Base-by-base conservation (phyloP, 202 grass and related monocot species). In the Saccharum hybrid region DNA sequence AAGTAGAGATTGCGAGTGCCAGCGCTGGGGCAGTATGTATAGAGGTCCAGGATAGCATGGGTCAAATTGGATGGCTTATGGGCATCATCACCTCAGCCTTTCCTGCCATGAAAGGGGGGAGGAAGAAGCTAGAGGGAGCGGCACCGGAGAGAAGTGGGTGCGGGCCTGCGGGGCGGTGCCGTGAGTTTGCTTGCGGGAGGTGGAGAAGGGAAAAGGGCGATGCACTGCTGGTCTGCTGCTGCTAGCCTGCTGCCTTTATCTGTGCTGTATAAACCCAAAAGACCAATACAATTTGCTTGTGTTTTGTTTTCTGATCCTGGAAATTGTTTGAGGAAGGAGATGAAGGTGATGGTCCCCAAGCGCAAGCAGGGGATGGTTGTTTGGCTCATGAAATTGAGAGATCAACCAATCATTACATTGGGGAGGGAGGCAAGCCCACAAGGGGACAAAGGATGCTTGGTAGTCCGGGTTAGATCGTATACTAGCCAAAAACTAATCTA, bases 361-460 rank as follows among this genome's bases (percentile, higher is more conserved):
- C 34, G 34, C 34, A 36, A 36, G 34, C 34, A 36, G 34, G 34
- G 34, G 26, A 36, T 36, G 34, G 34, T 36, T 36, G 34, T 36
- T 36, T 90, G 67, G 61, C 70, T 83, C 60, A 72, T 91, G 84
- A 87, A 87, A 85, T 83, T 86, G 85, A 77, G 84, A 86, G 82
- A 89, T 91, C 79, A 84, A 79, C 78, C 80, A 88, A 97, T 91
- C 69, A 93, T 91, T 90, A 91, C 84, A 84, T 87, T 74, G 68
- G 64, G 71, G 87, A 69, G 41, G 71, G 71, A 63, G 39, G 68
- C 30, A 10, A 9, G 45, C 46, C 48, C 71, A 72, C 78, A 90
- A 76, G 71, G 74, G 63, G 82, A 88, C 87, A 94, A 80, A 82
- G 75, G 82, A 82, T 87, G 80, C 87, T 83, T 86, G 82, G 75